Evolutionary conservation across 306 rosid species (phyloP).

Genomic region (Lathyrus sativus): DNA sequence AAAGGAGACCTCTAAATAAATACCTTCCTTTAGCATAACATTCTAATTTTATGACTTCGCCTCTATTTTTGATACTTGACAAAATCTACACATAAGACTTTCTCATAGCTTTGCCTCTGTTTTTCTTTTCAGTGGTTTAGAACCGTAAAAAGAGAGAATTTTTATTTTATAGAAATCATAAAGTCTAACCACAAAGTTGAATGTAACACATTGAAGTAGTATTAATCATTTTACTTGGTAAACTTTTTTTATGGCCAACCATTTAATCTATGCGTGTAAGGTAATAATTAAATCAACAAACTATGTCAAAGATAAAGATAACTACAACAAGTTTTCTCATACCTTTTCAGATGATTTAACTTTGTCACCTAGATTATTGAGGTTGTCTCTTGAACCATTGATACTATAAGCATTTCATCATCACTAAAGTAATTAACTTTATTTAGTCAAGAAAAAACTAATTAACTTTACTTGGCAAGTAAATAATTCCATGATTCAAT

Average conservation of each 20-base stretch:
- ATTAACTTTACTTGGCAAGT: constrained; percentile 2
- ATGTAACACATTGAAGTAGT: neutral
- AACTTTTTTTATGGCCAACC: neutral
- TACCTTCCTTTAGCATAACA: too few species aligned
- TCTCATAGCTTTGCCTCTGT: too few species aligned
- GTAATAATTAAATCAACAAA: too few species aligned
- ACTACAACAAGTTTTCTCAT: neutral
- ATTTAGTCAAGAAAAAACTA: neutral
- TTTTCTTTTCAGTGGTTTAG: too few species aligned
- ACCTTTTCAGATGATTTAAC: too few species aligned
- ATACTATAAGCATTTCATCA: neutral
- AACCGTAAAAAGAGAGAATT: too few species aligned
- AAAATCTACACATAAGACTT: too few species aligned
- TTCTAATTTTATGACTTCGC: too few species aligned
- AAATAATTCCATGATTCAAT: constrained; percentile 4
- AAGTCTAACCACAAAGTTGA: neutral
- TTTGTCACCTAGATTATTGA: neutral
- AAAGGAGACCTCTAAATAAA: too few species aligned
- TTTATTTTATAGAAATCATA: neutral
- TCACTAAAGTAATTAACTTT: neutral
- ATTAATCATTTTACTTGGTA: neutral
- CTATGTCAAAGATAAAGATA: neutral
- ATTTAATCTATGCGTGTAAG: neutral
- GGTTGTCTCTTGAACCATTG: neutral
- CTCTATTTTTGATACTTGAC: too few species aligned